phyloP scores from a whole-genome alignment of 306 rosid species.

The Alnus glutinosa region DNA sequence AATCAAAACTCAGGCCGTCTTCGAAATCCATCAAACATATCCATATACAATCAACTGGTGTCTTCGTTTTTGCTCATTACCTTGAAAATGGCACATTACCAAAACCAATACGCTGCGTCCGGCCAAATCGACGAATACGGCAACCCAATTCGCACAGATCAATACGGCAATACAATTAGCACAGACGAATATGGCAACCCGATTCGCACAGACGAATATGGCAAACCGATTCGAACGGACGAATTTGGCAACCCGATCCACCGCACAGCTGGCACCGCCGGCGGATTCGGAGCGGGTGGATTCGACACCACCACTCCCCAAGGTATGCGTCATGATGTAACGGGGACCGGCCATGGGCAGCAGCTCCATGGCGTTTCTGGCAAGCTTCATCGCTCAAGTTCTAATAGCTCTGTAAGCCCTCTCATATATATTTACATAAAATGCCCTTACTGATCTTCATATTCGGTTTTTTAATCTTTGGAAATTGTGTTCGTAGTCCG shows the following conservation, averaged over 20 bases:
- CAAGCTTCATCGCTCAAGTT: constrained; percentile 41
- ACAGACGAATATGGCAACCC: constrained; percentile 22
- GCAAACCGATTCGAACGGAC: constrained; percentile 10
- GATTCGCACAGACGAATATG: neutral
- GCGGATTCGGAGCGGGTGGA: neutral
- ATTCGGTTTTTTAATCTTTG: neutral
- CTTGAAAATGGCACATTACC: constrained; percentile 34
- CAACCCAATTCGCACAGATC: neutral
- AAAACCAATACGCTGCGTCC: constrained; percentile 15
- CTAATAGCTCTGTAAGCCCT: constrained; percentile 44
- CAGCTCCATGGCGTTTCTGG: neutral
- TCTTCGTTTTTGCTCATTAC: neutral
- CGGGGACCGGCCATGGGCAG: neutral
- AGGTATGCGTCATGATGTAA: neutral
- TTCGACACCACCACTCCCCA: neutral
- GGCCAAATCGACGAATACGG: constrained; percentile 5
- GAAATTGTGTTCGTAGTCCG: constrained; percentile 29
- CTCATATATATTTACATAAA: no score
- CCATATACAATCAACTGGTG: no score
- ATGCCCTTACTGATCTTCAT: no score
- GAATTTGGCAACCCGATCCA: constrained; percentile 33
- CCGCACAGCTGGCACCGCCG: neutral
- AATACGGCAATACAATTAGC: neutral
- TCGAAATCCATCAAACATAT: neutral
- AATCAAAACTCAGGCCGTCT: neutral